Base-by-base conservation (phyloP, 306 rosid genomes). In the Macrotyloma uniflorum region DNA sequence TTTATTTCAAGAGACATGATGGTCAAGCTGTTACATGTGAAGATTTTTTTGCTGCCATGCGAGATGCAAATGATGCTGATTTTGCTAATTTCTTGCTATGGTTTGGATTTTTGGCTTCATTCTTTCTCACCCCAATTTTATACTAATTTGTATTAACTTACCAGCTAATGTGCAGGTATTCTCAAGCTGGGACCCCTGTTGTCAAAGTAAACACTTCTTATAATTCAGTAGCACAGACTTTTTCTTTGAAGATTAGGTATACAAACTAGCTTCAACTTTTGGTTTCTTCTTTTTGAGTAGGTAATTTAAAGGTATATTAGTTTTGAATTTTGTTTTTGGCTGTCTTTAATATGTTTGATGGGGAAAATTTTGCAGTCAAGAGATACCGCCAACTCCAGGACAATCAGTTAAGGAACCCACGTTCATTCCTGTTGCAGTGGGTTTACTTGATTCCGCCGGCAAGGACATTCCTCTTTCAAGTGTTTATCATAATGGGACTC, bases 1-100 rank as follows among this genome's bases (percentile, higher is more conserved):
- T 96, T 77, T 96, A 96, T 79, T 96, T 96, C 74, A 80, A 93
- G 88, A 91, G 98, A 83, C 99, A 96, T 74, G 99, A 96, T 84
- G 97, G 93, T 28, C 97, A 96, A 81, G 99, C 99, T 72, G 99
- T 96, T 58, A 96, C 99, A 36, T 96, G 99, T 83, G 99, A 96
- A 91, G 97, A 96, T 59, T 96, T 93, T 83, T 96, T 43, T 32
- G 91, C 94, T 65, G 98, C 99, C 80, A 96, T 96, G 99, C 89
- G 90, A 68, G 98, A 96, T 84, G 99, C 99, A 70, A 96, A 91
- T 74, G 67, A 79, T 87, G 96, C 93, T 16, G 94, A 96, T 85
- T 96, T 96, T 83, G 97, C 99, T 54, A 96, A 96, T 86, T 96
- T 96, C 89, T 86, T 91, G 70, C 83, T 1, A 24, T 91, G 99